Evolutionary conservation across 371 early-diverging fungal genomes (phyloP).

Genomic region (Fennellomyces sp.): DNA sequence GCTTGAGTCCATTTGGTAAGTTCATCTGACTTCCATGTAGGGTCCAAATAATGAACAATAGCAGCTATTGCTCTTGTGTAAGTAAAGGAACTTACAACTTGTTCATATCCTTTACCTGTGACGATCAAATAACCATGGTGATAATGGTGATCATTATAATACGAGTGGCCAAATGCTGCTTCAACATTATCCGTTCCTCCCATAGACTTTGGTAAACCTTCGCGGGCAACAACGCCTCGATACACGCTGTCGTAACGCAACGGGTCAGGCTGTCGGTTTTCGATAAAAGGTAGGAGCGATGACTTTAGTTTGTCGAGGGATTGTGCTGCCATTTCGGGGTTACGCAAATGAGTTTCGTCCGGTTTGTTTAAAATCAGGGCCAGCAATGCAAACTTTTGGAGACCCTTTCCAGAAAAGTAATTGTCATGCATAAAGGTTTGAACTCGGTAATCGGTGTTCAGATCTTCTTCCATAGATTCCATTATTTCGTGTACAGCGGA

Average conservation of each 20-base stretch:
- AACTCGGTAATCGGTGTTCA: constrained; percentile 40
- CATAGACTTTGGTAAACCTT: constrained; percentile 44
- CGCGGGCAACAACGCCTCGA: constrained; percentile 61
- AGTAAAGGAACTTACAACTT: not conserved
- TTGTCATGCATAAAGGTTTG: constrained; percentile 51
- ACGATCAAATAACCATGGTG: constrained; percentile 75
- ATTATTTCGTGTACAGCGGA: constrained; percentile 40
- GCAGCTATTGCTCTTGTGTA: constrained; percentile 45
- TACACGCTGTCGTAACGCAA: constrained; percentile 70
- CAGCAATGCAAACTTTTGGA: constrained; percentile 70
- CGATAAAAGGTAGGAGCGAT: constrained; percentile 59
- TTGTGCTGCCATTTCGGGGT: constrained; percentile 34
- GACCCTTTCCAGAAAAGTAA: constrained; percentile 78
- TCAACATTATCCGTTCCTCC: constrained; percentile 45
- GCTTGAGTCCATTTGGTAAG: constrained; percentile 38
- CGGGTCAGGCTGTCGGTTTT: constrained; percentile 55
- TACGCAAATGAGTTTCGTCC: constrained; percentile 49
- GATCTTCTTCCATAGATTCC: constrained; percentile 37
- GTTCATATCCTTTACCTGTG: constrained; percentile 30
- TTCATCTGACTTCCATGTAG: constrained; percentile 45
- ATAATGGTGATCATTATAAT: constrained; percentile 79
- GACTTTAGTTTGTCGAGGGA: constrained; percentile 49
- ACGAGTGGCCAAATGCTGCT: constrained; percentile 52
- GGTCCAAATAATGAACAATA: constrained; percentile 65
- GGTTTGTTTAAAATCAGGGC: constrained; percentile 54